These are phyloP conservation scores for Hymenoscyphus albidus DNA, from an alignment of 2,329 filamentous ascomycete species.

Conservation along the genomic window DNA sequence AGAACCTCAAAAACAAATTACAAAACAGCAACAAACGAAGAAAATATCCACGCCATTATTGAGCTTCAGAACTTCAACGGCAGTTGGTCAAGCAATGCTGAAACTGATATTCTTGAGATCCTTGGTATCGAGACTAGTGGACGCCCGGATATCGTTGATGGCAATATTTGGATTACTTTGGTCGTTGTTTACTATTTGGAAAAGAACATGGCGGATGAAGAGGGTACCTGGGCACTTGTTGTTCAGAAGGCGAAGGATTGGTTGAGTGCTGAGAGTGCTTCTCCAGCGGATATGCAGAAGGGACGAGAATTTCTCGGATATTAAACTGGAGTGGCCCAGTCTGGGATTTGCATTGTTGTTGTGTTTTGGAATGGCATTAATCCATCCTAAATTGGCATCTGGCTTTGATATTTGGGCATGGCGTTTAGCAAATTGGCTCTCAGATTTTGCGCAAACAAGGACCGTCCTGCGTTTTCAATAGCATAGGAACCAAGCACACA, in stretches of 20 bases:
- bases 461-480: no score
- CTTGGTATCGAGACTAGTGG: conserved; percentile 7
- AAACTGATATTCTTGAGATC: conserved; percentile 17
- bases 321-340: neutral
- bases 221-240: conserved; percentile 61
- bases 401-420: no score
- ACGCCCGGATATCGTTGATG: conserved; percentile 10
- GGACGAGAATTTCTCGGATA: neutral
- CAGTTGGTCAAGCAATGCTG: conserved; percentile 40
- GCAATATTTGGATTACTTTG: conserved; percentile 32
- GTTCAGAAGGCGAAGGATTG: conserved; percentile 56
- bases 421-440: no score
- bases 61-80: conserved; percentile 54
- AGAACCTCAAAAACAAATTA: neutral
- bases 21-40: conserved; percentile 9
- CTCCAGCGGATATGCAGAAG: neutral
- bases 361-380: neutral
- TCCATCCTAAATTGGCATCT: no score
- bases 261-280: conserved; percentile 35
- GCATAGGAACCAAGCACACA: no score
- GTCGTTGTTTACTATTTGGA: conserved; percentile 49
- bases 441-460: no score
- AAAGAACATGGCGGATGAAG: conserved; percentile 40
- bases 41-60: conserved; percentile 45
- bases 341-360: neutral